Evolutionary conservation across 371 early-diverging fungal species (phyloP), one percentile per base, ranked within the genome.

Genomic region (Syncephalis fuscata): DNA sequence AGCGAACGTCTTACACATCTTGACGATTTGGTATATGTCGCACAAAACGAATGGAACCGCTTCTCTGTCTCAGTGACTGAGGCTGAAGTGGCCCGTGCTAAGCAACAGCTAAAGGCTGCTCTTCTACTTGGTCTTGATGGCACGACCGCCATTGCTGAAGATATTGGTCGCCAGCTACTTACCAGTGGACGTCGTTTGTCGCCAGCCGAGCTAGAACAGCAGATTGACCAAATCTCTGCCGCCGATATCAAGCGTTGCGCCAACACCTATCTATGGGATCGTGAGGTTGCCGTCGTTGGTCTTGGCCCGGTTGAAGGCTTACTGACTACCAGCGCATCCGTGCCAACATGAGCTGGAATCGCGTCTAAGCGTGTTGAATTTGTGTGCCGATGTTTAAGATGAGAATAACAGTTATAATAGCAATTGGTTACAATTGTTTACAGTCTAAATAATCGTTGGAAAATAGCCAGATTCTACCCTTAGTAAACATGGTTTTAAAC

Each of bases 91-190:
- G 86, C 87, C 67, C 84, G 92, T 51, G 95, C 96, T 56, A 95
- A 95, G 72, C 91, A 92, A 70, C 93, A 94, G 70, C 80, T 97
- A 61, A 97, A 94, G 76, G 88, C 95, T 1, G 72, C 85, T 24
- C 70, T 95, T 20, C 71, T 95, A 22, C 71, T 93, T 39, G 71
- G 80, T 55, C 67, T 95, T 48, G 95, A 97, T 60, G 91, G 92
- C 39, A 91, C 88, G 49, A 88, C 91, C 0, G 79, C 91, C 23
- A 75, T 92, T 54, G 88, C 90, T 26, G 95, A 97, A 63, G 96
- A 97, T 60, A 92, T 97, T 68, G 96, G 96, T 44, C 82, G 94
- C 52, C 98, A 97, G 64, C 65, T 97, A 54, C 68, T 93, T 46
- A 85, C 85, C 16, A 85, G 82, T 53, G 94, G 93, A 40, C 78